phyloP scores from a whole-genome alignment of 768 basidiomycete species.

The Boletus eberwhitei region DNA sequence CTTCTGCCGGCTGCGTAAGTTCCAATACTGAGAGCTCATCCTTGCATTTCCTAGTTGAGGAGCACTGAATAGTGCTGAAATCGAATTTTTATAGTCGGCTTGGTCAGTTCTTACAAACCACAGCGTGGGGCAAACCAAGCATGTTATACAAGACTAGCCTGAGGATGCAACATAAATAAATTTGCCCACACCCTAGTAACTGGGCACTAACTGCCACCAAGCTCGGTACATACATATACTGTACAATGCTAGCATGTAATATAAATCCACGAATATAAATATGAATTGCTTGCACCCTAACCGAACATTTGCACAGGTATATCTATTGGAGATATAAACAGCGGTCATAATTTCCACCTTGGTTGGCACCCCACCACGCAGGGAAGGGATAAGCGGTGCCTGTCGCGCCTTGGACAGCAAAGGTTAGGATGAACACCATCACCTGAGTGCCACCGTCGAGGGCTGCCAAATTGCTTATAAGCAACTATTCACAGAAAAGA shows the following conservation, averaged over 20 bases:
- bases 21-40: not conserved
- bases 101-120: no score
- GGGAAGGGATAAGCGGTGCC: slow-evolving; percentile 50
- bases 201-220: no score
- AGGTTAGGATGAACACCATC: slow-evolving; percentile 52
- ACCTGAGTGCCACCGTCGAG: slow-evolving; percentile 45
- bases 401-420: slow-evolving; percentile 49
- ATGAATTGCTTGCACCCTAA: not conserved
- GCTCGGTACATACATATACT: no score
- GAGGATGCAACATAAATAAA: no score
- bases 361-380: slow-evolving; percentile 60
- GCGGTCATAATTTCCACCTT: slow-evolving; percentile 39
- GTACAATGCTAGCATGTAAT: not conserved
- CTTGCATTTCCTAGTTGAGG: not conserved
- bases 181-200: no score
- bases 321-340: slow-evolving; percentile 19
- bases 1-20: slow-evolving; percentile 9
- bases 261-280: not conserved
- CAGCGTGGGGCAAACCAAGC: no score
- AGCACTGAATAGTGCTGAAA: no score
- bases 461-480: slow-evolving; percentile 10
- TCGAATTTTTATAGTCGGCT: no score
- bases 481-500: no score
- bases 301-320: not conserved
- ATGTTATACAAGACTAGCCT: no score